These are phyloP conservation scores for Candida xiaguanensis DNA, from an alignment of 805 yeast genomes.

Conservation along the genomic window DNA sequence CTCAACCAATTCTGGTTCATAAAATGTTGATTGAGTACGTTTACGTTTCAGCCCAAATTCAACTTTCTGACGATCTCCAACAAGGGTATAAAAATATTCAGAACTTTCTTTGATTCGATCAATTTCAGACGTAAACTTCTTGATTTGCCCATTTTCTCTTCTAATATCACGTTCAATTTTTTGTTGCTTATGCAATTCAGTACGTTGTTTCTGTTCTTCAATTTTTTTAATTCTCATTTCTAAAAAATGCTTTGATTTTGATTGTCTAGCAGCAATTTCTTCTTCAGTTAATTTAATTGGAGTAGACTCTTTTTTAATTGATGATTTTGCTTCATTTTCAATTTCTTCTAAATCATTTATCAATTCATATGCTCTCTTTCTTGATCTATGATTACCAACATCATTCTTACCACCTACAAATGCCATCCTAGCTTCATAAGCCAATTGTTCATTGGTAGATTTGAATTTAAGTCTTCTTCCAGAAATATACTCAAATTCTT, in stretches of 20 bases:
- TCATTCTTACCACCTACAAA: conserved; percentile 11
- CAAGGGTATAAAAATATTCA: conserved; percentile 37
- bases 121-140: conserved; percentile 2
- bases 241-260: conserved; percentile 6
- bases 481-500: conserved; percentile 20
- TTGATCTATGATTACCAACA: conserved; percentile 9
- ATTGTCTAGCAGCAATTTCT: conserved; percentile 11
- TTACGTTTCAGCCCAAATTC: conserved; percentile 31
- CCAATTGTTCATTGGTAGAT: conserved; percentile 25
- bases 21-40: conserved; percentile 24
- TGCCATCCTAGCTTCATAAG: conserved; percentile 41
- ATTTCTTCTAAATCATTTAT: conserved; percentile 15
- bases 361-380: conserved; percentile 13
- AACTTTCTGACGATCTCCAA: conserved; percentile 32
- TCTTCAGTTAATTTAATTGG: conserved; percentile 13
- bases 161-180: conserved; percentile 4
- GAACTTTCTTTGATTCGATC: conserved; percentile 21
- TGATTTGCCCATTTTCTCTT: conserved; percentile 7
- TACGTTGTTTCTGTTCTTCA: conserved; percentile 5
- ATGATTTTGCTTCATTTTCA: conserved; percentile 8
- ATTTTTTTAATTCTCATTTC: conserved; percentile 8
- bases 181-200: neutral
- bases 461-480: conserved; percentile 26
- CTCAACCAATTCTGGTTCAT: conserved; percentile 21
- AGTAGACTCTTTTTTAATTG: neutral